phyloP scores from a whole-genome alignment of 805 yeast genomes.

The Hanseniaspora meyeri region DNA sequence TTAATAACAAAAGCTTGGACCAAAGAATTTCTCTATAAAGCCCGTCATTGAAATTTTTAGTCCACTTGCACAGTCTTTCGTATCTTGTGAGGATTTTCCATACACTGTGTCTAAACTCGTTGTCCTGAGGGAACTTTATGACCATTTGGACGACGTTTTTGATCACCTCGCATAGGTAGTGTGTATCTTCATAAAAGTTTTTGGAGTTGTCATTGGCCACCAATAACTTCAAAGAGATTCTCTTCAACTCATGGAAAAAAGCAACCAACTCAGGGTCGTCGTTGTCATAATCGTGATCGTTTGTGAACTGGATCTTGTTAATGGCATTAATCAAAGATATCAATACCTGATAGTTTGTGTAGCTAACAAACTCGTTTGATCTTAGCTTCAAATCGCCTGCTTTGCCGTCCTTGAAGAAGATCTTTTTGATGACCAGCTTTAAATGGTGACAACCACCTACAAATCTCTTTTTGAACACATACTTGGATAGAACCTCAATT shows the following conservation, averaged over 20 bases:
- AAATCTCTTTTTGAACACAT: slow-evolving; percentile 35
- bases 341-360: slow-evolving; percentile 56
- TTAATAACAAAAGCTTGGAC: slow-evolving; percentile 23
- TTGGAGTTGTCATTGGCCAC: slow-evolving; percentile 6
- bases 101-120: background rate
- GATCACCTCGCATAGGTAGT: background rate
- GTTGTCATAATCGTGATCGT: slow-evolving; percentile 48
- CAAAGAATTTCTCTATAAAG: background rate
- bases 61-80: slow-evolving; percentile 12
- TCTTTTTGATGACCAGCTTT: slow-evolving; percentile 49
- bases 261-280: background rate
- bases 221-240: slow-evolving; percentile 1
- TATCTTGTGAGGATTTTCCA: slow-evolving; percentile 5
- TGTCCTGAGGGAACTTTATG: slow-evolving; percentile 3
- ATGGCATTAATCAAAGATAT: slow-evolving; percentile 55
- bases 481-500: slow-evolving; percentile 59
- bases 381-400: slow-evolving; percentile 45
- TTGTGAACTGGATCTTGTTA: slow-evolving; percentile 46
- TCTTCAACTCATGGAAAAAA: background rate
- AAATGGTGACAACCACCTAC: slow-evolving; percentile 55
- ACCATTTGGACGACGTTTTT: slow-evolving; percentile 1
- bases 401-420: slow-evolving; percentile 56
- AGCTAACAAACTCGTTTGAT: slow-evolving; percentile 69
- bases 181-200: background rate
- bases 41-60: background rate